Conservation (phyloP, 1,284 basidiomycete genomes). For the Cryptococcus sp. region DNA sequence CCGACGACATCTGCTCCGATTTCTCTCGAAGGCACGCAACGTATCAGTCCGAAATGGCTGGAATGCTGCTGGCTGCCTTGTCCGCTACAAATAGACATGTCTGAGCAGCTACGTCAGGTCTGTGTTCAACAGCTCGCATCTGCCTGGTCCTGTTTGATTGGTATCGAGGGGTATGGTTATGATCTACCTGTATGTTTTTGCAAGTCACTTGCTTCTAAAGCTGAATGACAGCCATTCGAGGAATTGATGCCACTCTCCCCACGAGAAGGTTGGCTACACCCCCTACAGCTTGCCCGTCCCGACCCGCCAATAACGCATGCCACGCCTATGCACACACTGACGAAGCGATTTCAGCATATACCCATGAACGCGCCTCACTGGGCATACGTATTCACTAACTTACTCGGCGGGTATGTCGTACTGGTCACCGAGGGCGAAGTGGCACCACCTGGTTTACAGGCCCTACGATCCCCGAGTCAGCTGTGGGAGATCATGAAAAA, state of each 20-base stretch:
- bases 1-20: too few relatives aligned
- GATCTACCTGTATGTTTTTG: neutral
- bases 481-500: neutral
- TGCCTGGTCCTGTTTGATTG: neutral
- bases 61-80: conserved; percentile 1
- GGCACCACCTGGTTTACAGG: too few relatives aligned
- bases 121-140: neutral
- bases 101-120: neutral
- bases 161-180: neutral
- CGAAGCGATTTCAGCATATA: conserved; percentile 5
- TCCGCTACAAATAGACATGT: neutral
- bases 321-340: conserved; percentile 6
- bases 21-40: neutral
- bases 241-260: neutral
- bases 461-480: too few relatives aligned
- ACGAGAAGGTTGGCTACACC: conserved; percentile 4
- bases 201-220: too few relatives aligned
- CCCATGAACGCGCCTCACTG: conserved; percentile 2
- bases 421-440: too few relatives aligned
- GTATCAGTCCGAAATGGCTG: neutral
- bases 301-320: neutral
- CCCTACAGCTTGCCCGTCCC: conserved; percentile 11
- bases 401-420: too few relatives aligned
- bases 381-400: neutral
- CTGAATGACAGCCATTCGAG: neutral